phyloP scores from a whole-genome alignment of 2,329 filamentous ascomycete genomes.

The Paracoccidioides lutzii region DNA sequence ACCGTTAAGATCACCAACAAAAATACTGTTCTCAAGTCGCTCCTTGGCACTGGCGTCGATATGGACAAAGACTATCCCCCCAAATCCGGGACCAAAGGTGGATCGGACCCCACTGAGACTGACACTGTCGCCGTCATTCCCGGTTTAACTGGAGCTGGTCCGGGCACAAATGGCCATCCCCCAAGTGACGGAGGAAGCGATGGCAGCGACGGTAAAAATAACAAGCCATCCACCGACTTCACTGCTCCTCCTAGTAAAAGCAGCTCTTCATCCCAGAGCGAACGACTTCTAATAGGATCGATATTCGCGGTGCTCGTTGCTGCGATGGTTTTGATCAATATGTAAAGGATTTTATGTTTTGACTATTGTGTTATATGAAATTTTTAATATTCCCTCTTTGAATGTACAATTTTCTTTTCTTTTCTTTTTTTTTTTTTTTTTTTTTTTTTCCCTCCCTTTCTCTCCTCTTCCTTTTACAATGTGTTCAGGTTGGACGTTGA shows the following conservation, averaged over 20 bases:
- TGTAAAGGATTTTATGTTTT: constrained; percentile 20
- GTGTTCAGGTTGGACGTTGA: too few species aligned
- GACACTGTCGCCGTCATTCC: constrained; percentile 20
- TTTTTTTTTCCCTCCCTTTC: background rate
- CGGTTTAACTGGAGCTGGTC: constrained; percentile 21
- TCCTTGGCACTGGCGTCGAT: constrained; percentile 69
- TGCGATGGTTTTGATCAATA: constrained; percentile 31
- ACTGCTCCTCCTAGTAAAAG: constrained; percentile 16
- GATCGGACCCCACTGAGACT: constrained; percentile 16
- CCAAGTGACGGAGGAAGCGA: constrained; percentile 11
- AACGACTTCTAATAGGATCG: constrained; percentile 32
- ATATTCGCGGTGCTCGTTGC: constrained; percentile 37
- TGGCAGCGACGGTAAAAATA: constrained; percentile 11
- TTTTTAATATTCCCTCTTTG: constrained; percentile 2
- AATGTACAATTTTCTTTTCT: constrained; percentile 5
- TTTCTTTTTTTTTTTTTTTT: background rate
- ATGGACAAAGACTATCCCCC: constrained; percentile 42
- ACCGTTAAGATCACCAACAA: constrained; percentile 66
- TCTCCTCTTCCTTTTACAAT: background rate
- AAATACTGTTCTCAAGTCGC: constrained; percentile 60
- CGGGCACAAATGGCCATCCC: constrained; percentile 18
- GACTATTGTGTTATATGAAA: background rate
- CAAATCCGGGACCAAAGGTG: constrained; percentile 5
- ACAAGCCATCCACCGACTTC: constrained; percentile 18
- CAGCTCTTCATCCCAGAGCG: constrained; percentile 23